Evolutionary conservation across 768 basidiomycete species (phyloP).

Genomic region (Podaxis sp.): DNA sequence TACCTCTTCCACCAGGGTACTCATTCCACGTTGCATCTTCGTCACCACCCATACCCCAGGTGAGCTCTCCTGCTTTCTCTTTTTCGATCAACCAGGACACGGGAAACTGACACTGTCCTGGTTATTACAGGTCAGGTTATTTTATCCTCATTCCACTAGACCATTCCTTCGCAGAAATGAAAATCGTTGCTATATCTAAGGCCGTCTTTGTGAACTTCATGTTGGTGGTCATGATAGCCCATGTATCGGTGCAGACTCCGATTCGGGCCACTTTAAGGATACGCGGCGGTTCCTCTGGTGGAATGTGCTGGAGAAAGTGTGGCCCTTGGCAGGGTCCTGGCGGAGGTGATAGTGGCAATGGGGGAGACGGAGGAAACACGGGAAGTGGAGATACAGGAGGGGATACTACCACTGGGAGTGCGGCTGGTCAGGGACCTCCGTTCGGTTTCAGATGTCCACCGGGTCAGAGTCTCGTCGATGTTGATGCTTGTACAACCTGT

Average conservation of each 20-base stretch:
- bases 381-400: neutral
- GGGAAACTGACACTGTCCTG: neutral
- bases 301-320: neutral
- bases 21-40: too few relatives aligned
- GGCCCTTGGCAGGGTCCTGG: neutral
- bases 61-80: neutral
- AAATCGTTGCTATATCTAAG: too few relatives aligned
- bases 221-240: neutral
- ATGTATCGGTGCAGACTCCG: neutral
- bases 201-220: too few relatives aligned
- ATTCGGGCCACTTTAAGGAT: neutral
- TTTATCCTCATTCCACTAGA: neutral
- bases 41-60: too few relatives aligned
- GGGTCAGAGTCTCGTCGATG: neutral
- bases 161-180: neutral
- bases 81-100: neutral
- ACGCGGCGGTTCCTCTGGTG: neutral
- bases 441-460: neutral
- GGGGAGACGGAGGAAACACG: neutral
- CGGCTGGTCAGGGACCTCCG: neutral
- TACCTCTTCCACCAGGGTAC: too few relatives aligned
- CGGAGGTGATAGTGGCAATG: neutral
- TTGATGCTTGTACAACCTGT: neutral
- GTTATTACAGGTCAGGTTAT: neutral
- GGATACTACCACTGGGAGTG: too few relatives aligned